Evolutionary conservation across 2,329 filamentous ascomycete species (phyloP), one percentile per base, ranked within the genome.

Genomic region (Fusarium verrucosum): DNA sequence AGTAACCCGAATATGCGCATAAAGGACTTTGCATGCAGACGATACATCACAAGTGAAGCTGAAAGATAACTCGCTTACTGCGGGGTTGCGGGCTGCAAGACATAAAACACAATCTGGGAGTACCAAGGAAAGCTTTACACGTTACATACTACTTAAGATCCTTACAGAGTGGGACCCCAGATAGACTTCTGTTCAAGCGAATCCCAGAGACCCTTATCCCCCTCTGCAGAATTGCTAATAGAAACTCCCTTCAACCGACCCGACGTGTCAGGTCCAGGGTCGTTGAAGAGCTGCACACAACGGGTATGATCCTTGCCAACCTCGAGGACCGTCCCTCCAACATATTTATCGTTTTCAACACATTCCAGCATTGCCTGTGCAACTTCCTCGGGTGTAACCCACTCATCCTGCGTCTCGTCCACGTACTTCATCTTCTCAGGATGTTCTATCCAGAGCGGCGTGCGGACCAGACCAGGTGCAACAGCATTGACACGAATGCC

Each of bases 361-460:
- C 77, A 75, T 11, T 70, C 64, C 14, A 82, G 56, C 81, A 83
- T 83, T 0, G 75, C 79, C 30, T 76, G 62, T 3, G 81, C 81
- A 0, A 82, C 79, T 38, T 78, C 78, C 2, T 77, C 62, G 0
- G 80, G 77, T 0, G 76, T 78, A 1, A 81, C 76, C 79, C 80
- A 83, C 0, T 57, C 71, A 50, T 80, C 79, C 22, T 68, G 57
- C 5, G 53, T 56, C 23, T 71, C 50, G 8, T 80, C 72, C 1
- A 83, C 58, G 33, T 74, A 73, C 16, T 68, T 66, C 17, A 81
- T 57, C 61, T 81, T 83, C 61, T 82, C 80, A 0, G 79, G 77
- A 32, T 81, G 60, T 3, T 82, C 80, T 0, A 71, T 77, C 79
- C 80, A 82, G 4, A 83, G 58, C 4, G 81, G 81, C 2, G 82